Conservation (phyloP, 2,329 filamentous ascomycete species). For the Escovopsis weberi region DNA sequence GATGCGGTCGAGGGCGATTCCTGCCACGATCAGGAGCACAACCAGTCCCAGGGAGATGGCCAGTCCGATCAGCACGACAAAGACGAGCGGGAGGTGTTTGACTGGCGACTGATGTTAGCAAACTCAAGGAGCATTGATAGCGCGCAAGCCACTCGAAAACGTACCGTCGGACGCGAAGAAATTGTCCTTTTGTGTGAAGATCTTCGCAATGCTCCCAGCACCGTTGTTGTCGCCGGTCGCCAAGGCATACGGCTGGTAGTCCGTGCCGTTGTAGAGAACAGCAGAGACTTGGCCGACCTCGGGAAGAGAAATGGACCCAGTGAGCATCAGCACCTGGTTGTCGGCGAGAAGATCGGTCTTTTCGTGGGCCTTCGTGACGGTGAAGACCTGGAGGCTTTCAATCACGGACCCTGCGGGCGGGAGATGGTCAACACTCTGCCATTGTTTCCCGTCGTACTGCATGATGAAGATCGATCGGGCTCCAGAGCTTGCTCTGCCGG, state of each 20-base stretch:
- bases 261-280: slow-evolving; percentile 73
- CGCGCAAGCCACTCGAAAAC: slow-evolving; percentile 14
- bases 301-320: slow-evolving; percentile 66
- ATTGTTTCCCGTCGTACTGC: slow-evolving; percentile 63
- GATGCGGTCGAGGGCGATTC: slow-evolving; percentile 60
- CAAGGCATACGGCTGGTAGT: slow-evolving; percentile 65
- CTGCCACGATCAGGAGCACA: slow-evolving; percentile 61
- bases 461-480: slow-evolving; percentile 61
- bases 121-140: not conserved
- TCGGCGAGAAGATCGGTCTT: slow-evolving; percentile 47
- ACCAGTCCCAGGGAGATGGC: slow-evolving; percentile 65
- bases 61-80: slow-evolving; percentile 67
- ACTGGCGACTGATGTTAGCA: slow-evolving; percentile 13
- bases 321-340: slow-evolving; percentile 63
- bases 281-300: slow-evolving; percentile 71
- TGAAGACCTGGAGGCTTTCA: slow-evolving; percentile 68
- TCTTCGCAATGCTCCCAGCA: slow-evolving; percentile 59
- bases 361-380: slow-evolving; percentile 53
- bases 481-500: slow-evolving; percentile 42
- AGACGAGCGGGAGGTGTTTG: slow-evolving; percentile 53
- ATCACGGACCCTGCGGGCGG: slow-evolving; percentile 56
- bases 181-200: slow-evolving; percentile 72
- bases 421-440: slow-evolving; percentile 47
- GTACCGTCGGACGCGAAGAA: slow-evolving; percentile 54
- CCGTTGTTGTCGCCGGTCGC: slow-evolving; percentile 52